Evolutionary conservation across 805 yeast species (phyloP), one percentile per base, ranked within the genome.

Genomic region (Pichia californica): DNA sequence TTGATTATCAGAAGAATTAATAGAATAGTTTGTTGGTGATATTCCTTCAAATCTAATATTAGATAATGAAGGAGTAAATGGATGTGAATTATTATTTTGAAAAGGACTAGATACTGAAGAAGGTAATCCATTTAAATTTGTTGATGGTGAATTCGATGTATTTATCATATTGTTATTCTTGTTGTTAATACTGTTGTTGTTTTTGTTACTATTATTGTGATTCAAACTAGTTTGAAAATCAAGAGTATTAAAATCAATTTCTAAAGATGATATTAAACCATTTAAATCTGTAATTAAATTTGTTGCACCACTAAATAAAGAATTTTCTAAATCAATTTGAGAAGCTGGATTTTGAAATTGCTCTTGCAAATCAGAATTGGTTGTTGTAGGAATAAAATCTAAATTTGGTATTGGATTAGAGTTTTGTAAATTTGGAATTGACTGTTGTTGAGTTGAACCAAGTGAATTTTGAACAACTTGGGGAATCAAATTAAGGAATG

Each of bases 271-370:
- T 33, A 65, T 62, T 39, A 65, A 44, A 15, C 59, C 65, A 43
- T 64, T 64, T 41, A 65, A 51, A 41, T 65, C 68, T 11, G 62
- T 54, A 38, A 65, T 65, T 42, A 65, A 49, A 40, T 57, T 53
- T 16, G 65, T 56, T 5, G 68, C 68, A 31, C 66, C 68, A 36
- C 58, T 52, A 43, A 65, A 52, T 4, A 65, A 46, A 31, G 52
- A 61, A 32, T 56, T 55, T 40, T 62, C 64, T 2, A 63, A 30
- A 32, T 58, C 63, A n/a, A 47, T 43, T 16, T 46, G 51, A 11
- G 41, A 37, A 7, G 30, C 18, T 1, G 25, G 16, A 20, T 32
- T 9, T 13, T 23, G 6, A n/a, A 19, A 25, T 36, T 27, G 7
- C 19, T 9, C 6, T 20, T 11, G 11, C 7, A 20, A n/a, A 23